Evolutionary conservation across 2,329 filamentous ascomycete species (phyloP), one percentile per base, ranked within the genome.

Genomic region (Aspergillus fumigatiaffinis): DNA sequence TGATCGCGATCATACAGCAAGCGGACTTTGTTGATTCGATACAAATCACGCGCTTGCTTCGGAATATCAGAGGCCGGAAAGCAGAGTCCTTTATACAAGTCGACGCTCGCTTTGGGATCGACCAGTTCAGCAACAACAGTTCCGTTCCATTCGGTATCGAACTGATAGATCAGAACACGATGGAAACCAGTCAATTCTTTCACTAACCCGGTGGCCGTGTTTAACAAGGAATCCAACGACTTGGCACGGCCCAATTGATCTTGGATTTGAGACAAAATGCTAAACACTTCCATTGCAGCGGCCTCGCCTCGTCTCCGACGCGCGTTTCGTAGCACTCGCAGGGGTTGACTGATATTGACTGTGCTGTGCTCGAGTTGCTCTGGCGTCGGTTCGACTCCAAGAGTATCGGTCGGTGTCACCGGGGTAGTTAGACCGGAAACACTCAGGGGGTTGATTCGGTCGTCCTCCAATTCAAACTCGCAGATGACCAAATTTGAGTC

Each of bases 151-250:
- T 81, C 74, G 4, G 86, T 80, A 71, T 96, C 92, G 62, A 96
- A 96, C 71, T 96, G 91, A 67, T 96, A 96, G 1, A 96, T 83
- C 90, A 96, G 92, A 50, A 96, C 90, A 12, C 92, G 88, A 68
- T 96, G 92, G 62, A 96, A 96, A 0, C 92, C 91, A 0, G 91
- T 95, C 51, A 96, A 71, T 68, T 96, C 92, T 68, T 95, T 96
- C 35, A 96, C 85, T 7, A 96, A 88, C 0, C 91, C 91, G 0
- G 93, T 89, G 3, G 94, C 75, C 5, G 92, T 87, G 66, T 94
- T 93, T 41, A 96, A 77, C 58, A 96, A 91, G 1, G 73, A 80
- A 1, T 91, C 86, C 0, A 96, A 77, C 58, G 82, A 87, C 0
- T 85, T 80, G 1, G 91, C 90, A 25, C 68, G 63, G 2, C 57